Evolutionary conservation across 1,284 basidiomycete species (phyloP), one percentile per base, ranked within the genome.

Genomic region (Porodaedalea pini): DNA sequence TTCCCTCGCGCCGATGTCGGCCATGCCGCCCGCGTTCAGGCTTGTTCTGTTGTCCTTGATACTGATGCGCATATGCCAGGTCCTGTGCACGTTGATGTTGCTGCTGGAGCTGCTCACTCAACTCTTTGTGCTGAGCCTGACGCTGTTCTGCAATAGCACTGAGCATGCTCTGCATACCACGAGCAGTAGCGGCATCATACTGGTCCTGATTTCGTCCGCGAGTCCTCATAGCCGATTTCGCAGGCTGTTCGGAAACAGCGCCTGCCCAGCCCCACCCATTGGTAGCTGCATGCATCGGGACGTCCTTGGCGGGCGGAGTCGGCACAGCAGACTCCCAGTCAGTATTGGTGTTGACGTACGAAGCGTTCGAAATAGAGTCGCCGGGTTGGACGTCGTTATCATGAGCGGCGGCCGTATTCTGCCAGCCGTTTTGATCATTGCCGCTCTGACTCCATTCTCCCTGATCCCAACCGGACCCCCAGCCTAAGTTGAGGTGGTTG

Each of bases 81-180:
- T 47, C 43, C n/a, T 47, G 15, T 4, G 43, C 41, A 23, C 31
- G 53, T 45, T 44, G 40, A 23, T 43, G 53, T 6, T 31, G 2
- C 41, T 47, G 53, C 10, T 43, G 41, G 11, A 54, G 23, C 11
- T 43, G 32, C 5, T 43, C 27, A 8, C n/a, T 21, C 13, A 54
- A 21, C 19, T 54, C 27, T 5, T 45, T 47, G 19, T 44, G 41
- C 19, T 54, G 53, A 29, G 53, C 41, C 32, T 54, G 40, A 19
- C 53, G 53, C 32, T 54, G 53, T 11, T 54, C 40, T 5, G 53
- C 41, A 25, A 54, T 44, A 36, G 53, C 53, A 10, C 43, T 45
- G 17, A 45, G 43, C 53, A 54, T 54, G 29, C 32, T 23, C 21
- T 52, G 51, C 51, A 52, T 52, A 19, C 41, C 53, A n/a, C 19